A percentile compares a stretch with the other conserved stretches of the same genome.
Conservation (phyloP, 2,329 filamentous ascomycete genomes). For the Talaromyces marneffei region DNA sequence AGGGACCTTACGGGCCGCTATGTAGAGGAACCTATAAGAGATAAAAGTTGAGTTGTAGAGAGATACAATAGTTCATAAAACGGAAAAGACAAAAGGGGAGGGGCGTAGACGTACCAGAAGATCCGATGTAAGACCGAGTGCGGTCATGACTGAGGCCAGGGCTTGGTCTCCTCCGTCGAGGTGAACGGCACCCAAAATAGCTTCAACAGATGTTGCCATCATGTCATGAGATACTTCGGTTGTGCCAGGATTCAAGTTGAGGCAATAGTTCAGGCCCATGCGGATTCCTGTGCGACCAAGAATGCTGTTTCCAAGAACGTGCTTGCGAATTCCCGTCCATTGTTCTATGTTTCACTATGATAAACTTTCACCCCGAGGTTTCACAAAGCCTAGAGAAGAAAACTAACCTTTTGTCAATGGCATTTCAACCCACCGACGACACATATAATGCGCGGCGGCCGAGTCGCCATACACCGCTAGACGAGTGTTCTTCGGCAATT, state of each 20-base stretch:
- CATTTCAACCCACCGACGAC: neutral
- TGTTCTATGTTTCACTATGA: neutral
- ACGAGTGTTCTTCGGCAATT: neutral
- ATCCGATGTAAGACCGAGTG: conserved; percentile 1
- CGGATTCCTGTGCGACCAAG: neutral
- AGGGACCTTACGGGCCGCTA: neutral
- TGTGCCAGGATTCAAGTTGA: neutral
- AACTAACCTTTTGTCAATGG: conserved; percentile 4
- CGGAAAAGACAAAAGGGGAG: neutral
- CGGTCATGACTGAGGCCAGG: neutral
- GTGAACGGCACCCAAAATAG: conserved; percentile 8
- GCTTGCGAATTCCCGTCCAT: neutral
- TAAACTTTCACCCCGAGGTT: too few relatives aligned
- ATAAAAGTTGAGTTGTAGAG: neutral
- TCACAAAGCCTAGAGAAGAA: too few relatives aligned
- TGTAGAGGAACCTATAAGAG: conserved; percentile 4
- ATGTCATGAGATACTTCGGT: neutral
- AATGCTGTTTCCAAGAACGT: neutral
- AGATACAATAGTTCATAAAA: neutral
- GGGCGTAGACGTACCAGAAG: neutral
- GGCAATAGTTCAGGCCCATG: neutral
- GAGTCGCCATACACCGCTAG: conserved; percentile 6
- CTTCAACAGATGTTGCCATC: conserved; percentile 8
- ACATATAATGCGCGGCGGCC: neutral
- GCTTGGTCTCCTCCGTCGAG: conserved; percentile 5